A percentile compares a stretch with the other conserved stretches of the same genome.
Conservation (phyloP, 148 eudicot genomes). For the Nepenthes gracilis region DNA sequence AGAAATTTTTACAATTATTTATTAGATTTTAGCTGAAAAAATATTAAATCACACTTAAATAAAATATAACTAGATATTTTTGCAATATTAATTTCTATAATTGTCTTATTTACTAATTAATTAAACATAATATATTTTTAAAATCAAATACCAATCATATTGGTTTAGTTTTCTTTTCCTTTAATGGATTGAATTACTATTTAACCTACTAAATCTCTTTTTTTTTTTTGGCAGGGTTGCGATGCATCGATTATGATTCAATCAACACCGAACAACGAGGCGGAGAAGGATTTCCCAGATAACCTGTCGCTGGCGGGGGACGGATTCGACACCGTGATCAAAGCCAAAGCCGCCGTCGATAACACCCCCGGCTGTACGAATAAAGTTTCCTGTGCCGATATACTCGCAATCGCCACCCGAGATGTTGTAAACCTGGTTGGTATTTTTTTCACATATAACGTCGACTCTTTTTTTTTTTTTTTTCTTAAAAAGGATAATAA, state of each 20-base stretch:
- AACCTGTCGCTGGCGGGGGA: conserved; percentile 72
- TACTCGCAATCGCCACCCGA: conserved; percentile 72
- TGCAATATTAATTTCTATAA: no score
- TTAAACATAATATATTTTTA: no score
- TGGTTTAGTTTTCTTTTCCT: no score
- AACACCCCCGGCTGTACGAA: conserved; percentile 37
- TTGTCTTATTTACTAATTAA: no score
- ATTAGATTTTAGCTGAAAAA: neutral
- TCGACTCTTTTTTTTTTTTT: no score
- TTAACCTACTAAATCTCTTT: neutral
- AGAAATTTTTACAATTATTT: neutral
- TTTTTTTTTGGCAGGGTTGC: conserved; percentile 23
- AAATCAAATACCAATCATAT: no score
- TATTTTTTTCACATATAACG: neutral
- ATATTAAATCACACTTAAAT: neutral
- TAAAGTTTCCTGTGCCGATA: conserved; percentile 80
- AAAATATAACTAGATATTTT: no score
- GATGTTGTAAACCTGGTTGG: conserved; percentile 59
- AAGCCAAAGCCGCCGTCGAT: conserved; percentile 69
- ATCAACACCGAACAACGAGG: conserved; percentile 28
- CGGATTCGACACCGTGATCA: conserved; percentile 67
- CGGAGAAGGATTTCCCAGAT: conserved; percentile 62
- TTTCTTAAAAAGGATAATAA: no score
- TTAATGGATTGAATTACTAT: neutral
- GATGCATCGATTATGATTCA: conserved; percentile 41